Evolutionary conservation across 2,329 filamentous ascomycete species (phyloP), one percentile per base, ranked within the genome.

Genomic region (Aspergillus cejpii): DNA sequence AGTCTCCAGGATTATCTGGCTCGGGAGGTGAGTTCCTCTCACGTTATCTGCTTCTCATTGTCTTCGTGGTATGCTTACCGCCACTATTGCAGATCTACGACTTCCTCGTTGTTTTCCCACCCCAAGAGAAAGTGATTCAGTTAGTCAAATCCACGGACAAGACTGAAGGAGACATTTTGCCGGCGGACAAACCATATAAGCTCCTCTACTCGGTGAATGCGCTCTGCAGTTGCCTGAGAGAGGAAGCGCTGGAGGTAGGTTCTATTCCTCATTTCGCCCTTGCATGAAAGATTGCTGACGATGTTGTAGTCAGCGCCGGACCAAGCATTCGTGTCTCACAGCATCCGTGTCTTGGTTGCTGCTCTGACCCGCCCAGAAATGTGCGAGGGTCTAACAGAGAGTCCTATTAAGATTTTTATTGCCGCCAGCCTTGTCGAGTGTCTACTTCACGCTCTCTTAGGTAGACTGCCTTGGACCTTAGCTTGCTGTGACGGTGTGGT

Each of bases 171-270:
- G 75, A 83, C 8, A 69, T 89, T 1, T 89, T 92, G 48, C 83
- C 85, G 5, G 64, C 78, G 1, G 75, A 77, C 0, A 80, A 84
- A 47, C 83, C 84, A 1, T 89, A 81, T 70, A 85, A 84, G 55
- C 80, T 81, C 1, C 72, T 89, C 0, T 94, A 90, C 60, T 83
- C 84, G 2, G 67, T 88, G 1, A 76, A 84, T 57, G 79, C 82
- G 1, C 71, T 94, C 29, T 70, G 74, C 17, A 75, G 80, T 43
- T 84, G 82, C 59, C 72, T 88, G 29, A 68, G 72, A 20, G 66
- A 66, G 49, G 69, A 70, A 60, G 67, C 57, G 6, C 53, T 66
- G 14, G 65, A 70, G 49, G 64, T 61, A 48, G 42, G 47, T 51
- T 17, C n/a, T 10, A 15, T 17, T 2, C 4, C 20, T 14, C 8